phyloP scores from a whole-genome alignment of 768 basidiomycete genomes.

The Termitomyces sp. region DNA sequence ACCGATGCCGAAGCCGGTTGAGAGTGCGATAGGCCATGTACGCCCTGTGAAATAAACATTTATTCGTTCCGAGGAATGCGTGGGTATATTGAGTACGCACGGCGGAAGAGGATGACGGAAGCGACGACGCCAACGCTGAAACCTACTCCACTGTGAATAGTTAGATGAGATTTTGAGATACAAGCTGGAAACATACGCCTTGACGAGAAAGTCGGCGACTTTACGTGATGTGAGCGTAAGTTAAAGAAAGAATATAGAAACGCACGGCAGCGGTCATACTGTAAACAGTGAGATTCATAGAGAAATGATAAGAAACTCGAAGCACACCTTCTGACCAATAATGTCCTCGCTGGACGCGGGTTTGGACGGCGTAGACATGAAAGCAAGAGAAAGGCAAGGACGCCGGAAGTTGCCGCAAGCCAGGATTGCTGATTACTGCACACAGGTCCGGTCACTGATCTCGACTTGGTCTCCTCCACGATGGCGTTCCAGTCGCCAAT shows the following conservation, averaged over 20 bases:
- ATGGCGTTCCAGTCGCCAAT: conserved; percentile 84
- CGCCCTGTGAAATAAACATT: conserved; percentile 51
- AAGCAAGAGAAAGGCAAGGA: conserved; percentile 5
- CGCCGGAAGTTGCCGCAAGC: conserved; percentile 29
- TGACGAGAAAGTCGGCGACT: conserved; percentile 83
- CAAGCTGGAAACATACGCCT: conserved; percentile 52
- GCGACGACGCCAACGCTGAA: conserved; percentile 86
- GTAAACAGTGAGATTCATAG: conserved; percentile 12
- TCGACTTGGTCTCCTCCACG: not conserved
- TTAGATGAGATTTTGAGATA: conserved; percentile 4
- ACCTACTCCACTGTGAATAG: conserved; percentile 64
- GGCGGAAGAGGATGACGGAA: conserved; percentile 87
- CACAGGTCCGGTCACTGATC: not conserved
- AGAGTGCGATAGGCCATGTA: conserved; percentile 85
- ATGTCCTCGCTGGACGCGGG: conserved; percentile 85
- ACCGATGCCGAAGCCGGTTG: conserved; percentile 84
- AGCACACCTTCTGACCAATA: conserved; percentile 79
- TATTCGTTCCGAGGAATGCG: conserved; percentile 2
- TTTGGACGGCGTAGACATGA: conserved; percentile 50
- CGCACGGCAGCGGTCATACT: conserved; percentile 88
- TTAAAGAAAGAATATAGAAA: conserved; percentile 18
- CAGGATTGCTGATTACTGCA: not conserved
- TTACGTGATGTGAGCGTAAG: conserved; percentile 6
- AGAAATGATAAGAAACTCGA: not conserved
- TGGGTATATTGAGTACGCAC: conserved; percentile 43